Conservation (phyloP, 495 filamentous ascomycete genomes). For the Daldinia bambusicola region DNA sequence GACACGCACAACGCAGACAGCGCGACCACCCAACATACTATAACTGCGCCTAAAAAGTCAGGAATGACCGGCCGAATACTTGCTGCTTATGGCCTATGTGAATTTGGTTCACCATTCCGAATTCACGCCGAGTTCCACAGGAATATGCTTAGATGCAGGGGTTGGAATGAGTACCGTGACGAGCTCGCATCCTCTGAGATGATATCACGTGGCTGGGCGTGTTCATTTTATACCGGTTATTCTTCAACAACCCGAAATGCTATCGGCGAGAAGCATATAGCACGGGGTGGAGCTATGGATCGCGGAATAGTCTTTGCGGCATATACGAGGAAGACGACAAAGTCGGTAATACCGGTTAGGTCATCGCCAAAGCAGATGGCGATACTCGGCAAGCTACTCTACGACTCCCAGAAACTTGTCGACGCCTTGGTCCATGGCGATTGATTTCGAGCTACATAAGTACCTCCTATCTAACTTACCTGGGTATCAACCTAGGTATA, state of each 20-base stretch:
- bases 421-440: slow-evolving; percentile 31
- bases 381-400: slow-evolving; percentile 31
- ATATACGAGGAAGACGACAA: slow-evolving; percentile 45
- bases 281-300: slow-evolving; percentile 20
- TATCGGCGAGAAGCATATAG: not conserved
- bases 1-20: slow-evolving; percentile 1
- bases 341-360: slow-evolving; percentile 33
- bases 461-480: too few relatives aligned
- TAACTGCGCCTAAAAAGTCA: slow-evolving; percentile 16
- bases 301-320: slow-evolving; percentile 58
- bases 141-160: slow-evolving; percentile 49
- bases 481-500: not conserved
- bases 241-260: not conserved
- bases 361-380: slow-evolving; percentile 36
- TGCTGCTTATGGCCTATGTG: slow-evolving; percentile 53
- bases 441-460: slow-evolving; percentile 3
- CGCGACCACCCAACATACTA: not conserved
- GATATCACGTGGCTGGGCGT: slow-evolving; percentile 51
- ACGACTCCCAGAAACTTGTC: slow-evolving; percentile 39
- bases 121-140: slow-evolving; percentile 52
- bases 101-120: slow-evolving; percentile 52
- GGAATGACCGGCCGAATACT: slow-evolving; percentile 52
- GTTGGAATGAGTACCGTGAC: slow-evolving; percentile 57
- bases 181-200: slow-evolving; percentile 48
- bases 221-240: slow-evolving; percentile 53